Conservation (phyloP, 2,329 filamentous ascomycete genomes). For the Monosporascus sp. region DNA sequence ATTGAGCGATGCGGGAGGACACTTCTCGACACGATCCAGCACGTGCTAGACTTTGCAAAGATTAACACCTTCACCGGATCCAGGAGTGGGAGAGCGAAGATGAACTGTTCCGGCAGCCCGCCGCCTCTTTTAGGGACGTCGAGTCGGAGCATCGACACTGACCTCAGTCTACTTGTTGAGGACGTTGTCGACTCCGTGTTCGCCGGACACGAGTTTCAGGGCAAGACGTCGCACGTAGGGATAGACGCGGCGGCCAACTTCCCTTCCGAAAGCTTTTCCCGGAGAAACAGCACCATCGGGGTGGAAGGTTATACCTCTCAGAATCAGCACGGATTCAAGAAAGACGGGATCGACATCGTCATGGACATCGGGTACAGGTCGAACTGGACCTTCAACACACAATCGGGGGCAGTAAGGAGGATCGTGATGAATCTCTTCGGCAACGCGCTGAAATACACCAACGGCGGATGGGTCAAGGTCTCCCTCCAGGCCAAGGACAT, state of each 20-base stretch:
- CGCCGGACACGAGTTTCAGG: conserved; percentile 35
- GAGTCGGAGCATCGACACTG: conserved; percentile 20
- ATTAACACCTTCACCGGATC: conserved; percentile 35
- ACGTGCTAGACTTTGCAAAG: conserved; percentile 49
- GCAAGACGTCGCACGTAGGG: conserved; percentile 1
- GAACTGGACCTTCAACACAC: background rate
- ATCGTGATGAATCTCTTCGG: conserved; percentile 53
- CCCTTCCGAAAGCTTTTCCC: conserved; percentile 6
- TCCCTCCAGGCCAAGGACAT: background rate
- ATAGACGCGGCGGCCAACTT: background rate
- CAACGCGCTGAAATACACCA: conserved; percentile 58
- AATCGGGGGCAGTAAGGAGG: background rate
- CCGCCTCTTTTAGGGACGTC: conserved; percentile 12
- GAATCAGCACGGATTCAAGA: too few relatives aligned
- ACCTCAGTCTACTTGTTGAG: conserved; percentile 36
- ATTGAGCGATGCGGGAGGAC: conserved; percentile 47
- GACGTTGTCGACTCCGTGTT: conserved; percentile 43
- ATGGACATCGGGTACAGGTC: background rate
- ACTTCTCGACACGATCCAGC: conserved; percentile 47
- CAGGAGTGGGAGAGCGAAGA: conserved; percentile 6
- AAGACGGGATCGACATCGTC: background rate
- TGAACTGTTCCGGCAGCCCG: background rate
- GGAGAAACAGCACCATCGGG: conserved; percentile 10
- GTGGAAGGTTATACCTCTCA: background rate
- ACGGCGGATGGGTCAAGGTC: conserved; percentile 23